Conservation (phyloP, 2,329 filamentous ascomycete species). For the Claviceps lovelessii region DNA sequence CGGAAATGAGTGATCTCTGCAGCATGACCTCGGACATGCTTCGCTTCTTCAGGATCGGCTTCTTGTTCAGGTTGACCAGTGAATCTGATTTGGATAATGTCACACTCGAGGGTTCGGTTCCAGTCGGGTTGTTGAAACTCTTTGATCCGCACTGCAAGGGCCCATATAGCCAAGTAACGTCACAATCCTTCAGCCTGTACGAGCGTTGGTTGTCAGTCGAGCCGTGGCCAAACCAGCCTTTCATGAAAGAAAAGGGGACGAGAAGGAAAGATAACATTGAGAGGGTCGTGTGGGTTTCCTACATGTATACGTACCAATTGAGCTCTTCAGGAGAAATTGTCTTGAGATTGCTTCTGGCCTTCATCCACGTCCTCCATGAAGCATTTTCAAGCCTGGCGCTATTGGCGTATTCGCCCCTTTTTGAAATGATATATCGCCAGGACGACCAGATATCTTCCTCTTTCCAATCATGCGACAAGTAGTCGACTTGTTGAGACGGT, state of each 20-base stretch:
- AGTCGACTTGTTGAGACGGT: slow-evolving; percentile 85
- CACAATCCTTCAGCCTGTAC: slow-evolving; percentile 81
- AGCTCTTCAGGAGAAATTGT: slow-evolving; percentile 84
- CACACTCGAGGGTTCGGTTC: slow-evolving; percentile 26
- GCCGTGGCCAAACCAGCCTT: too few relatives aligned
- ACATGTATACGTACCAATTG: slow-evolving; percentile 58
- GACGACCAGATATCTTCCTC: slow-evolving; percentile 97
- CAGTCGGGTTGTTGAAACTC: slow-evolving; percentile 34
- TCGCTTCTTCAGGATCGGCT: slow-evolving; percentile 90
- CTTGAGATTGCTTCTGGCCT: slow-evolving; percentile 71
- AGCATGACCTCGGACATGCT: slow-evolving; percentile 94
- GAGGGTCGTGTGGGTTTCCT: too few relatives aligned
- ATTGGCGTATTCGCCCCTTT: slow-evolving; percentile 66
- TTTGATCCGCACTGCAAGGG: slow-evolving; percentile 64
- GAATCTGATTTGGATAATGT: slow-evolving; percentile 43
- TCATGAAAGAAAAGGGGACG: not conserved
- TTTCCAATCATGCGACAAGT: slow-evolving; percentile 81
- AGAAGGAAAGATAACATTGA: not conserved
- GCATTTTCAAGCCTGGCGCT: slow-evolving; percentile 80
- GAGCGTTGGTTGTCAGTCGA: too few relatives aligned
- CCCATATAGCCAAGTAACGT: slow-evolving; percentile 95
- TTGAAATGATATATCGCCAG: slow-evolving; percentile 82
- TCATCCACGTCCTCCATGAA: slow-evolving; percentile 94
- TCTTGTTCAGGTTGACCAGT: slow-evolving; percentile 53
- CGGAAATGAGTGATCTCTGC: slow-evolving; percentile 73